Percentiles rank a stretch among this genome's conserved stretches.
Conservation (phyloP, 306 rosid genomes). For the Hylodesmum podocarpum region DNA sequence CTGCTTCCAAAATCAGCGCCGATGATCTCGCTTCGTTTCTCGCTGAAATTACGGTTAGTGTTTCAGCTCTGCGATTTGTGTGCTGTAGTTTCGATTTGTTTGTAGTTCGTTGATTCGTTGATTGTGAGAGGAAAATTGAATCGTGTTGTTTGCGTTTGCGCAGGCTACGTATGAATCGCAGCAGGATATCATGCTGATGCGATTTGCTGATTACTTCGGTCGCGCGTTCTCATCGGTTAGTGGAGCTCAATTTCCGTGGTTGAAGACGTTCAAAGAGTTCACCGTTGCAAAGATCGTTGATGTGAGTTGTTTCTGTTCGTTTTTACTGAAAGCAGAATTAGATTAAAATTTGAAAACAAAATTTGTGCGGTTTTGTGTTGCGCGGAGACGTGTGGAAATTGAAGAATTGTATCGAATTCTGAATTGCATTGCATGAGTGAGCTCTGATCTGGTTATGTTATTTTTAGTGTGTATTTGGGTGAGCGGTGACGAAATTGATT, state of each 20-base stretch:
- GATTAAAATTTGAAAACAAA: neutral
- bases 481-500: no score
- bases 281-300: slow-evolving; percentile 59
- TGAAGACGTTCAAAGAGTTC: slow-evolving; percentile 70
- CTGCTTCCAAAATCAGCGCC: slow-evolving; percentile 56
- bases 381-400: neutral
- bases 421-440: slow-evolving; percentile 12
- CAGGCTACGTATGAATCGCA: slow-evolving; percentile 63
- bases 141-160: neutral
- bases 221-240: slow-evolving; percentile 61
- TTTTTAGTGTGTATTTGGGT: no score
- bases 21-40: slow-evolving; percentile 56
- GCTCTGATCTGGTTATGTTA: neutral
- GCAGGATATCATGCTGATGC: slow-evolving; percentile 62
- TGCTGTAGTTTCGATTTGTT: slow-evolving; percentile 12
- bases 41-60: slow-evolving; percentile 58
- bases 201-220: slow-evolving; percentile 80
- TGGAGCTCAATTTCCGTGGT: slow-evolving; percentile 77
- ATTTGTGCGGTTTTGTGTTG: neutral
- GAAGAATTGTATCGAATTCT: neutral
- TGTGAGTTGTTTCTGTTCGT: slow-evolving; percentile 42
- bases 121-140: neutral
- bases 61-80: slow-evolving; percentile 19
- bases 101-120: neutral
- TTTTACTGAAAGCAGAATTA: neutral